Evolutionary conservation across 176 grass and related monocot genomes (phyloP), one percentile per base, ranked within the genome.

Genomic region (Aegilops bicornis): DNA sequence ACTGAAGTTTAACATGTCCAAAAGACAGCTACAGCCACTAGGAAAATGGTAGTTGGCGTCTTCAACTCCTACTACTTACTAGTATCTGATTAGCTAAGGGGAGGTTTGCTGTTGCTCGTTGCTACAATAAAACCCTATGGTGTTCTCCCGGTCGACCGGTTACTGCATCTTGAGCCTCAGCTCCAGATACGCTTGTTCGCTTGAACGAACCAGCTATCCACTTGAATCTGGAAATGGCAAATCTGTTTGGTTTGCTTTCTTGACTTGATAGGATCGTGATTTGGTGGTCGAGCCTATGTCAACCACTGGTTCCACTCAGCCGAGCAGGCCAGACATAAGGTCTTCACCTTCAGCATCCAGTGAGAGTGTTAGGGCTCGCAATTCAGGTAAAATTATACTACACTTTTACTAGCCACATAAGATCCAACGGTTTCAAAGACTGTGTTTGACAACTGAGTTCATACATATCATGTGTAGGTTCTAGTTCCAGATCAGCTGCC

Each of bases 251-350:
- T n/a, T n/a, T n/a, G n/a, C 13, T 24, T 39, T 30, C 17, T 81
- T 77, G 10, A 17, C 58, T 76, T 81, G 7, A 13, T 69, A 98
- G 94, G 97, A 98, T 60, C 90, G 66, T 64, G 86, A 90, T 79
- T 89, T 98, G 64, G 82, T 92, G 13, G 90, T 98, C 17, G 94
- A 96, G 69, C 65, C 82, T 0, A 98, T 96, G 85, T 19, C 95
- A 84, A 88, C 88, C 35, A 76, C 59, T 4, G 74, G 79, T 88
- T 81, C 94, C 25, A 52, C 87, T 79, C 89, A 85, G 77, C 63
- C 86, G 0, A 79, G 77, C 87, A 89, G 81, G 83, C 83, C 95
- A 71, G 85, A 91, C 56, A 73, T 84, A 60, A 89, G 89, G 87
- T 87, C 96, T 59, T 89, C 93, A 68, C 66, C 96, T 64, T 71